phyloP scores from a whole-genome alignment of 139 green algal genomes.

The Asterochloris erici region DNA sequence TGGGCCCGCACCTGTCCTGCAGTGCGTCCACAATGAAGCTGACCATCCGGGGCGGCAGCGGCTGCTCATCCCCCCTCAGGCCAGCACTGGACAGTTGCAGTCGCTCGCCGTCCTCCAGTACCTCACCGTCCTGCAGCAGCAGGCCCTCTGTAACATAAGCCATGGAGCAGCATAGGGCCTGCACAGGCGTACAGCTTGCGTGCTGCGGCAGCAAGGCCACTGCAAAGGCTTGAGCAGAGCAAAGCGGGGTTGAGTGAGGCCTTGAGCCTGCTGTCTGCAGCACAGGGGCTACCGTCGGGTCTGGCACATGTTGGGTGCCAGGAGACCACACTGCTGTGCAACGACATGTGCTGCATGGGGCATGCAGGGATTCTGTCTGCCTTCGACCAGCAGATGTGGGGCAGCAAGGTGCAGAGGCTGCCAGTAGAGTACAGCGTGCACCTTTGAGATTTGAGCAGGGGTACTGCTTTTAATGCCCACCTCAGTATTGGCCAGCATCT shows the following conservation, averaged over 20 bases:
- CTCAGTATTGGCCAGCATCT: constrained; percentile 25
- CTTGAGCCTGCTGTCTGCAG: no score
- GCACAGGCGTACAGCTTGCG: not conserved
- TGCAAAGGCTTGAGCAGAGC: not conserved
- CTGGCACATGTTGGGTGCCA: no score
- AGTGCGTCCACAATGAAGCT: constrained; percentile 45
- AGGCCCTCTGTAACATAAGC: not conserved
- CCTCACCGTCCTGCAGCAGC: not conserved
- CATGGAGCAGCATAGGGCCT: not conserved
- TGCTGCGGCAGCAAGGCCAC: no score
- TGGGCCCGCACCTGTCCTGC: constrained; percentile 27
- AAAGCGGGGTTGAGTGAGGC: no score
- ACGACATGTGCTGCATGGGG: not conserved
- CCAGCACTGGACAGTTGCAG: not conserved
- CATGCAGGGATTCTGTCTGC: not conserved
- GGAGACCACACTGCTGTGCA: not conserved
- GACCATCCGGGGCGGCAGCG: constrained; percentile 27
- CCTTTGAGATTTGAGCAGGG: not conserved
- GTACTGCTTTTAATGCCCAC: not conserved
- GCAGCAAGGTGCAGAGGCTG: not conserved
- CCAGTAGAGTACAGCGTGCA: not conserved
- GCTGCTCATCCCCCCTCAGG: not conserved
- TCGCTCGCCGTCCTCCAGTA: constrained; percentile 5
- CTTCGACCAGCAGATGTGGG: not conserved
- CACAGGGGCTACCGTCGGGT: no score